phyloP scores from a whole-genome alignment of 306 rosid species.

The Vigna angularis region DNA sequence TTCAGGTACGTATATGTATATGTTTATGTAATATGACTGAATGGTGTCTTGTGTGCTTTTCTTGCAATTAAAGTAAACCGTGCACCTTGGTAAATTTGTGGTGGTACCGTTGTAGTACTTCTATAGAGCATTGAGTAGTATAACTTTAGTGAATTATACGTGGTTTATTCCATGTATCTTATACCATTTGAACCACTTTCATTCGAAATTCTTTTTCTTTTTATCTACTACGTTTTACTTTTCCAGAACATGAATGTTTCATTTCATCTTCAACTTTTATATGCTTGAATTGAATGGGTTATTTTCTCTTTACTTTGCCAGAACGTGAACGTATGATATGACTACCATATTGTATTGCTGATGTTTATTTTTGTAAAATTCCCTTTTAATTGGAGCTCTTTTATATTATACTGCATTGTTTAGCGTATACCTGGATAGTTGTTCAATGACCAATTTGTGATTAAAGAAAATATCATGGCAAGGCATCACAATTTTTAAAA shows the following conservation, averaged over 20 bases:
- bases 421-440: neutral
- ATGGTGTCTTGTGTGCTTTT: conserved; percentile 1
- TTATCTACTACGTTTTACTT: neutral
- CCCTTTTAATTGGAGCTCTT: conserved; percentile 4
- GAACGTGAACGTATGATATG: neutral
- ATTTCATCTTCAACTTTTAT: conserved; percentile 9
- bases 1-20: conserved; percentile 57
- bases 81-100: neutral
- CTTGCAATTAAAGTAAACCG: neutral
- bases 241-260: neutral
- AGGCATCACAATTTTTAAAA: neutral
- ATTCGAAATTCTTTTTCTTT: conserved; percentile 3
- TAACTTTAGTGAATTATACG: neutral
- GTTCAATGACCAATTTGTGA: neutral
- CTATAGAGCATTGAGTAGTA: neutral
- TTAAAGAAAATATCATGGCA: neutral
- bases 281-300: neutral
- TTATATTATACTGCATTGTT: conserved; percentile 1
- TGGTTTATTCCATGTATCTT: neutral
- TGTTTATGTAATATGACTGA: too few species aligned
- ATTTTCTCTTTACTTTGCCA: neutral
- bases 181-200: neutral
- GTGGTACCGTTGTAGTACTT: neutral
- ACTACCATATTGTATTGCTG: neutral
- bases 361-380: conserved; percentile 11